Conservation (phyloP, 495 filamentous ascomycete species). For the Parmelia sp. region DNA sequence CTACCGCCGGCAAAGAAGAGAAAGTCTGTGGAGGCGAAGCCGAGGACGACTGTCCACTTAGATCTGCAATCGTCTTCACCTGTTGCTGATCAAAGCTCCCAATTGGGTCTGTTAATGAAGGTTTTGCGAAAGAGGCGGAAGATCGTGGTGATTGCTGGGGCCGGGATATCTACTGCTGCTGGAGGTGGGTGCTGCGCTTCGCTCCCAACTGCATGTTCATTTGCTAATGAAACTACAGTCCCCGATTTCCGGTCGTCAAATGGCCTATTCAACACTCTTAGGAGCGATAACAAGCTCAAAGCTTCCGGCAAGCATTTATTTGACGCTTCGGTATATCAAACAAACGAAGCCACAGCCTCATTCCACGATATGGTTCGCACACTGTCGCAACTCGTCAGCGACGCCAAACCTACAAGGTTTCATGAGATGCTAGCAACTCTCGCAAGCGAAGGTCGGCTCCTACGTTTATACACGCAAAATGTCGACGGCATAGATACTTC, state of each 20-base stretch:
- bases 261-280: constrained; percentile 78
- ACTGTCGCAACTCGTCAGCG: constrained; percentile 65
- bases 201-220: constrained; percentile 59
- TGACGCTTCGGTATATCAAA: constrained; percentile 93
- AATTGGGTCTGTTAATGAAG: constrained; percentile 63
- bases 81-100: constrained; percentile 44
- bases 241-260: constrained; percentile 91
- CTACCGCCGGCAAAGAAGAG: constrained; percentile 67
- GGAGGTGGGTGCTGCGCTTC: constrained; percentile 62
- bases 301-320: constrained; percentile 93
- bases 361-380: constrained; percentile 96
- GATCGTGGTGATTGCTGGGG: constrained; percentile 93
- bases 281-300: constrained; percentile 81
- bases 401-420: constrained; percentile 78
- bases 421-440: constrained; percentile 90
- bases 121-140: constrained; percentile 84
- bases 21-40: constrained; percentile 60
- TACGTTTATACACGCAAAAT: constrained; percentile 92
- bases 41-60: constrained; percentile 69
- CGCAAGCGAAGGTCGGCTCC: constrained; percentile 79
- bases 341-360: constrained; percentile 74
- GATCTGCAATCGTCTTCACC: constrained; percentile 52
- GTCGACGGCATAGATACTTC: constrained; percentile 91
- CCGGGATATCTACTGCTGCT: constrained; percentile 92
- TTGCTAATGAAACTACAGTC: constrained; percentile 46